phyloP scores from a whole-genome alignment of 176 grass and related monocot genomes.

The Pontederia paniculata region DNA sequence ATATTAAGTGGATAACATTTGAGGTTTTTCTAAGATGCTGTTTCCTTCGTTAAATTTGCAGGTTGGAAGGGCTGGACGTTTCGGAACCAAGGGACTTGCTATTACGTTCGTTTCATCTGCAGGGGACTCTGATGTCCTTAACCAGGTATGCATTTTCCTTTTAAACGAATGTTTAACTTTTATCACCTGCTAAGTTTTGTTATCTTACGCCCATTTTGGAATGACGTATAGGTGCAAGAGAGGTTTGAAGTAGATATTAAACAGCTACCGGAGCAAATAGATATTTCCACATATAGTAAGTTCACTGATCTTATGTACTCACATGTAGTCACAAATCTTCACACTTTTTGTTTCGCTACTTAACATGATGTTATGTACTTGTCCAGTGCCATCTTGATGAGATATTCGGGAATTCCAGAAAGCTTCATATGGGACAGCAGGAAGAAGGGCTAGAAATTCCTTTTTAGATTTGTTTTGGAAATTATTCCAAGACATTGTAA shows the following conservation, averaged over 20 bases:
- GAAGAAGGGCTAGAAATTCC: no score
- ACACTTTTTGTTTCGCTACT: no score
- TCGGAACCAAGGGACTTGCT: constrained; percentile 95
- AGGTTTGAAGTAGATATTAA: constrained; percentile 99
- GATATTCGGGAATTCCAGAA: no score
- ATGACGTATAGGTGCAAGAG: constrained; percentile 65
- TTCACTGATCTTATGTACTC: background rate
- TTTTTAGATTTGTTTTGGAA: no score
- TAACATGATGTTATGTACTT: no score
- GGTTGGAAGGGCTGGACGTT: constrained; percentile 85
- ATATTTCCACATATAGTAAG: constrained; percentile 99
- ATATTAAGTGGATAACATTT: no score
- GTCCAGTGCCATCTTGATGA: no score
- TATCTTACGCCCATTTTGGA: constrained; percentile 10
- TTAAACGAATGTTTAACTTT: no score
- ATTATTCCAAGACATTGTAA: no score
- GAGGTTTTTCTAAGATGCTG: background rate
- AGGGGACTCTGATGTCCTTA: constrained; percentile 87
- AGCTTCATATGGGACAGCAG: no score
- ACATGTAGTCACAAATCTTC: no score
- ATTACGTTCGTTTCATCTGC: constrained; percentile 96
- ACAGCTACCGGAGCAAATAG: constrained; percentile 93
- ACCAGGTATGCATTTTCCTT: constrained; percentile 47
- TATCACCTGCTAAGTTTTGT: background rate
- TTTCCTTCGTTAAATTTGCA: constrained; percentile 10